Conservation (phyloP, 2,329 filamentous ascomycete species). For the Ophiostoma himal-ulmi region DNA sequence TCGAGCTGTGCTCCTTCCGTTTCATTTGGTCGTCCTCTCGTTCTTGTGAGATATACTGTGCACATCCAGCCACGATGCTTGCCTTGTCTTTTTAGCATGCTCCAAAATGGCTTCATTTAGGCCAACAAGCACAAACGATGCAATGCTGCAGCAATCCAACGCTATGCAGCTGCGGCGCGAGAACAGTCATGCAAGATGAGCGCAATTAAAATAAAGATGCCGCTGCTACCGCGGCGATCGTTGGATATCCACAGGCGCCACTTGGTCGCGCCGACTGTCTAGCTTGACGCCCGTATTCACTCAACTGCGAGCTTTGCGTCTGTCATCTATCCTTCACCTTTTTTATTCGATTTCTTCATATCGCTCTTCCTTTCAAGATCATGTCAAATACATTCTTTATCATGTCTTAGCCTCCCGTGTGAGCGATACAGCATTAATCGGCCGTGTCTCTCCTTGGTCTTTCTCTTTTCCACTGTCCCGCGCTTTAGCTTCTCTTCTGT, state of each 20-base stretch:
- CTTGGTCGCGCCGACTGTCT: conserved; percentile 6
- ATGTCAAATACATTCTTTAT: no score
- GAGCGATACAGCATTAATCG: neutral
- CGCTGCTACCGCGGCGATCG: conserved; percentile 7
- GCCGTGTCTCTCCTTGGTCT: neutral
- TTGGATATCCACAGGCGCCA: conserved; percentile 5
- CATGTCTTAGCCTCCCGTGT: neutral
- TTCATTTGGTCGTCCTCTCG: neutral
- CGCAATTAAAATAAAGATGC: neutral
- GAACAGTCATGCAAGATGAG: neutral
- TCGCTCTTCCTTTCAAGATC: neutral
- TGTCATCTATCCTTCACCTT: neutral
- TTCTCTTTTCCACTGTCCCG: neutral
- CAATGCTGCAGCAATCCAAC: neutral
- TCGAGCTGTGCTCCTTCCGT: neutral
- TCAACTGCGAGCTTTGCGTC: neutral
- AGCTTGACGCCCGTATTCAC: neutral
- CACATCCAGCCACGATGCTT: neutral
- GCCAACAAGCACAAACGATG: neutral
- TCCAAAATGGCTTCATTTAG: neutral
- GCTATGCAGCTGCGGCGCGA: conserved; percentile 3
- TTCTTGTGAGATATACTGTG: neutral
- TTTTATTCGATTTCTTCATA: neutral
- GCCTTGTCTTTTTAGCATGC: neutral
- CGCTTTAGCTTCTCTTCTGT: neutral